phyloP scores from a whole-genome alignment of 2,329 filamentous ascomycete species.

The Calonectria multiphialidica region DNA sequence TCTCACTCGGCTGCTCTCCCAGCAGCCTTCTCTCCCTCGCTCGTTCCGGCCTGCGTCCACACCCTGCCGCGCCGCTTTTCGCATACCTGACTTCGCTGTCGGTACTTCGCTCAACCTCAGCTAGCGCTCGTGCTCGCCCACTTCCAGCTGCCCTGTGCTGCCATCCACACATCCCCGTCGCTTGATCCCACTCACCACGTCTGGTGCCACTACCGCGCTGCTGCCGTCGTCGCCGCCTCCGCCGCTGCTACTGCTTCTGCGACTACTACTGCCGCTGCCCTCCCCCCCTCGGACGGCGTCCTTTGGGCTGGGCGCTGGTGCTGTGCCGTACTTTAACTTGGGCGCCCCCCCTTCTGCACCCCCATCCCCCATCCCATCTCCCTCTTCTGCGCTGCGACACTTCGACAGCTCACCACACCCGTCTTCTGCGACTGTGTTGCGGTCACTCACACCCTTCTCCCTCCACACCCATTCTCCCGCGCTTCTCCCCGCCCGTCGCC shows the following conservation, averaged over 20 bases:
- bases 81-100: conserved; percentile 12
- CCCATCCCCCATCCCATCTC: conserved; percentile 21
- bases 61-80: conserved; percentile 8
- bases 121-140: conserved; percentile 6
- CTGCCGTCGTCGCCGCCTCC: conserved; percentile 31
- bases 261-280: neutral
- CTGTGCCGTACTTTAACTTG: conserved; percentile 41
- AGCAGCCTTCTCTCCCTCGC: conserved; percentile 12
- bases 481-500: conserved; percentile 18
- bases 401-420: conserved; percentile 40
- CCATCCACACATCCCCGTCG: conserved; percentile 29
- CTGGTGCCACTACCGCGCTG: conserved; percentile 34
- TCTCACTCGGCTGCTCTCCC: conserved; percentile 5
- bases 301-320: conserved; percentile 22
- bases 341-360: conserved; percentile 30
- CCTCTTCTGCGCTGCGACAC: conserved; percentile 34
- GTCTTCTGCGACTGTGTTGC: conserved; percentile 39
- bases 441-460: conserved; percentile 32
- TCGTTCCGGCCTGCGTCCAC: neutral
- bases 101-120: conserved; percentile 15
- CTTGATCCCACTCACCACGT: conserved; percentile 26
- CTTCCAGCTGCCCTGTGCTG: neutral
- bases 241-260: neutral
- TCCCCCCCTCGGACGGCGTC: neutral
- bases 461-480: conserved; percentile 26